phyloP scores from a whole-genome alignment of 1,139 yeast species.

The Saccharomyces uvarum region DNA sequence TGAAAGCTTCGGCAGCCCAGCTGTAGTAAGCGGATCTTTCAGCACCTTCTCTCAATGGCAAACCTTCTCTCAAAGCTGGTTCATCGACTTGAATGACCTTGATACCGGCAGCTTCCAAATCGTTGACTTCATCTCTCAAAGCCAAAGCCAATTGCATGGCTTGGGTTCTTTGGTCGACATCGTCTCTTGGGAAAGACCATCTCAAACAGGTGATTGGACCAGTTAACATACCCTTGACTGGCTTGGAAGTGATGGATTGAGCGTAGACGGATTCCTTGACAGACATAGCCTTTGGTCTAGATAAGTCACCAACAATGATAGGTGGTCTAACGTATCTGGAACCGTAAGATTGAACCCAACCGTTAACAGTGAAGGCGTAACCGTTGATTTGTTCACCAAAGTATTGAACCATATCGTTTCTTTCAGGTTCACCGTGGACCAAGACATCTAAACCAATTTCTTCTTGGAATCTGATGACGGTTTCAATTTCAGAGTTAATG shows the following conservation, averaged over 20 bases:
- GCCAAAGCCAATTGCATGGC: constrained; percentile 97
- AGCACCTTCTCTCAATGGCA: constrained; percentile 95
- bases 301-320: constrained; percentile 95
- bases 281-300: constrained; percentile 97
- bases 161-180: constrained; percentile 87
- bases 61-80: constrained; percentile 99
- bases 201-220: constrained; percentile 99
- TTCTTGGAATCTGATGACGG: constrained; percentile 97
- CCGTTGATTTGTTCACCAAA: constrained; percentile 98
- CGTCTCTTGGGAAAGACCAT: constrained; percentile 99
- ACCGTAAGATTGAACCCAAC: constrained; percentile 99
- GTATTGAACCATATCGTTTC: constrained; percentile 99
- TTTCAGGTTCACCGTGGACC: constrained; percentile 99
- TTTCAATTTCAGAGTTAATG: constrained; percentile 93
- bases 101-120: constrained; percentile 96
- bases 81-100: constrained; percentile 98
- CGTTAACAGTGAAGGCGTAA: constrained; percentile 95
- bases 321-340: constrained; percentile 99
- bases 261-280: constrained; percentile 99
- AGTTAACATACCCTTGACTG: constrained; percentile 99
- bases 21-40: constrained; percentile 93
- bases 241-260: constrained; percentile 89
- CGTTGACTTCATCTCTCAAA: constrained; percentile 95
- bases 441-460: constrained; percentile 95
- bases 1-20: constrained; percentile 99